Evolutionary conservation across 2,329 filamentous ascomycete genomes (phyloP), one percentile per base, ranked within the genome.

Genomic region (Escovopsis sp.): DNA sequence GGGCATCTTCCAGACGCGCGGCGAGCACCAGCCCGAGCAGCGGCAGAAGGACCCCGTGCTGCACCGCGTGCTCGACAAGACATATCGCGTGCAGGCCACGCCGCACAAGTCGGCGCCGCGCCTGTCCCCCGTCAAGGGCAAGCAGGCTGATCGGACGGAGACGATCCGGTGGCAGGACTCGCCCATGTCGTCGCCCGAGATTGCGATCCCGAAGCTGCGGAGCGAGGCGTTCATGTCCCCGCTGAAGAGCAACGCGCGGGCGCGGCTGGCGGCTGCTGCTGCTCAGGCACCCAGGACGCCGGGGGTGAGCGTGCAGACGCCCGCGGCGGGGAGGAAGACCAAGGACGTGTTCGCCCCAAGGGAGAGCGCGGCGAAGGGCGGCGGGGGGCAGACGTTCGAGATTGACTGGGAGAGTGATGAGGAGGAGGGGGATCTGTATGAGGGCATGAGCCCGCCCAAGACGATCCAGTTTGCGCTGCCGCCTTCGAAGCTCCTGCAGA

Each of bases 21-120:
- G 48, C 46, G 55, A 68, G 15, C 27, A 30, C 4, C 55, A 59
- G 38, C 60, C 60, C 7, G 50, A 46, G 5, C 57, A 59, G 40
- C 52, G 54, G 16, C 53, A 67, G 52, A 74, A 77, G 45, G 86
- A 95, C 55, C 84, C 84, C 3, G 69, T 96, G 8, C 72, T 98
- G 34, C 89, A 96, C 59, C 84, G 83, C 44, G 71, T 96, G n/a
- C 75, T 94, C 5, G 88, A 96, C 67, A 95, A 93, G 63, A 95
- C 84, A 44, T 98, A 94, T 65, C 84, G 89, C 29, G 72, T 98
- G 20, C 85, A 93, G 60, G 86, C 89, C 6, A 98, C 91, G 9
- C 91, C 91, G 0, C 79, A 91, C 50, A 81, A 78, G 53, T 55
- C 57, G 4, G 50, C 60, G 3, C 53, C 59, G 29, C 64, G 63